Percentiles rank a stretch among this genome's conserved stretches.
These are phyloP conservation scores for Neofusicoccum laricinum DNA, from an alignment of 2,329 filamentous ascomycete genomes.

Conservation along the genomic window DNA sequence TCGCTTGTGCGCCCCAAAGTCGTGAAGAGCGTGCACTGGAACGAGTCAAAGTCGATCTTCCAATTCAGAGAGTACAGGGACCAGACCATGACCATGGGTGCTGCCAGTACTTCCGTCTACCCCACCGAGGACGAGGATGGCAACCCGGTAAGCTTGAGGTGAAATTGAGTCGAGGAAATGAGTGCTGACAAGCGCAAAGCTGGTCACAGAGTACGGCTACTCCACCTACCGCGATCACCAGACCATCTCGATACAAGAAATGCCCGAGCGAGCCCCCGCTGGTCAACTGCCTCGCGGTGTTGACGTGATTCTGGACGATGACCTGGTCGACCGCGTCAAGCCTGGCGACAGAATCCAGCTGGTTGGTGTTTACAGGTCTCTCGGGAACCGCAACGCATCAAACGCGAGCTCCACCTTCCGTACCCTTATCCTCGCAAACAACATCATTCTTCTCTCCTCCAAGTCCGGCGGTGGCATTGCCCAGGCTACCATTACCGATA, in stretches of 20 bases:
- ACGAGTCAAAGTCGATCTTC: slow-evolving; percentile 81
- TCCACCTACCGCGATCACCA: slow-evolving; percentile 96
- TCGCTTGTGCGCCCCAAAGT: slow-evolving; percentile 94
- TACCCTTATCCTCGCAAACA: slow-evolving; percentile 90
- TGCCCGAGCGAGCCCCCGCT: slow-evolving; percentile 94
- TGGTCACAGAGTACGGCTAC: slow-evolving; percentile 94
- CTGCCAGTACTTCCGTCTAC: slow-evolving; percentile 87
- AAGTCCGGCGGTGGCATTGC: slow-evolving; percentile 95
- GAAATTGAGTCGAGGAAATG: background rate
- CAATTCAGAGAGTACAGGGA: slow-evolving; percentile 88
- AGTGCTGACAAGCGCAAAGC: slow-evolving; percentile 33
- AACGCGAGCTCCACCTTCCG: slow-evolving; percentile 92
- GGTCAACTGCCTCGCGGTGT: slow-evolving; percentile 93
- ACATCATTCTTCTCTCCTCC: slow-evolving; percentile 88
- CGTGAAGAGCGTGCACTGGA: slow-evolving; percentile 97
- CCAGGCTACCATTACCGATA: slow-evolving; percentile 88
- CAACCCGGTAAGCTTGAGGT: slow-evolving; percentile 60
- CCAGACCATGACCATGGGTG: slow-evolving; percentile 90
- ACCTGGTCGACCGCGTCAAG: slow-evolving; percentile 91
- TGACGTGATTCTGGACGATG: slow-evolving; percentile 94
- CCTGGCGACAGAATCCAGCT: slow-evolving; percentile 94
- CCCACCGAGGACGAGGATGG: slow-evolving; percentile 91
- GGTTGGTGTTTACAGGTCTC: slow-evolving; percentile 90
- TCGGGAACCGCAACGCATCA: slow-evolving; percentile 90
- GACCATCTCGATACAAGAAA: slow-evolving; percentile 97